Evolutionary conservation across 148 eudicot genomes (phyloP).

Genomic region (Camellia sinensis): DNA sequence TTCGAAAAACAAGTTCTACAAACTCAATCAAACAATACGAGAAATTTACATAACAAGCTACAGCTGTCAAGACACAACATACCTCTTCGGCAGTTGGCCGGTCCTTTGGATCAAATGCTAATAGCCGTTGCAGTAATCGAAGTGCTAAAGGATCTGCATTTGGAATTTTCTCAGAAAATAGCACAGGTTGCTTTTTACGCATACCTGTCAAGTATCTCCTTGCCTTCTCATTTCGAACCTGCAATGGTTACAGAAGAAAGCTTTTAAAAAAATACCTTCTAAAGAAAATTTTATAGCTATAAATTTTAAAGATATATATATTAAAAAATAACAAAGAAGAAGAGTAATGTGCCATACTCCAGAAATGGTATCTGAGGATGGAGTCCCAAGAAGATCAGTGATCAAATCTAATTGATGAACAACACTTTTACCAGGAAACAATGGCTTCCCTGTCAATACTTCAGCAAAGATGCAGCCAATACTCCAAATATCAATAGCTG

Average conservation of each 20-base stretch:
- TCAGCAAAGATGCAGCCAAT: constrained; percentile 95
- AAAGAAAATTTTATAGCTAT: neutral
- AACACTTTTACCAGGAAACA: constrained; percentile 93
- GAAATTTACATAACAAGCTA: neutral
- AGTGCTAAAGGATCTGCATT: constrained; percentile 63
- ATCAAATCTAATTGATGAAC: constrained; percentile 91
- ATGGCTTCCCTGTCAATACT: constrained; percentile 78
- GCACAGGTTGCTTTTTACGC: constrained; percentile 59
- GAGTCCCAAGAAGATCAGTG: constrained; percentile 93
- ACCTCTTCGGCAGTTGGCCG: constrained; percentile 88
- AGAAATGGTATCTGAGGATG: constrained; percentile 68
- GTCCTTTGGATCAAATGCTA: constrained; percentile 88
- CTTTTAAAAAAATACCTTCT: neutral
- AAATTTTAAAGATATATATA: too few relatives aligned
- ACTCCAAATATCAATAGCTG: constrained; percentile 97
- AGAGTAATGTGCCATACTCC: constrained; percentile 47
- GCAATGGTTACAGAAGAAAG: constrained; percentile 1
- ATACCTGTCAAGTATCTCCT: constrained; percentile 68
- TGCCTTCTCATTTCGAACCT: constrained; percentile 86
- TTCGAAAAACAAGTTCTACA: too few relatives aligned
- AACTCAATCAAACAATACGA: neutral
- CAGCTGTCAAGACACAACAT: neutral
- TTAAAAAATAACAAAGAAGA: neutral
- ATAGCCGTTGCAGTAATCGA: constrained; percentile 55
- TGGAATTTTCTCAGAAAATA: constrained; percentile 62